phyloP scores from a whole-genome alignment of 352 stramenopile species.

The Globisporangium mamillatum region DNA sequence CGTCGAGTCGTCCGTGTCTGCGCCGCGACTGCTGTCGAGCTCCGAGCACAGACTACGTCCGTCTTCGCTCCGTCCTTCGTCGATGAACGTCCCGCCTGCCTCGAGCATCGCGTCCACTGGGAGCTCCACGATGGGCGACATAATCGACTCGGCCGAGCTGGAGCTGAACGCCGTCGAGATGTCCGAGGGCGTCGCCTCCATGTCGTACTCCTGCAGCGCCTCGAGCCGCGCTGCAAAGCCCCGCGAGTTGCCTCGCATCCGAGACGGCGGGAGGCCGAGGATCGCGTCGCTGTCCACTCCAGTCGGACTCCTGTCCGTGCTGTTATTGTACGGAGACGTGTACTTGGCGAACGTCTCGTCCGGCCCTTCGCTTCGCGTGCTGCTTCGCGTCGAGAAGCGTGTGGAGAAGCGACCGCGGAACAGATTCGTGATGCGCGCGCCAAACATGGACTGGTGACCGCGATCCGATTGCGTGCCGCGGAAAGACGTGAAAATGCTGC shows the following conservation, averaged over 20 bases:
- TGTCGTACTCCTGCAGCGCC: constrained; percentile 67
- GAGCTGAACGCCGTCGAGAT: constrained; percentile 37
- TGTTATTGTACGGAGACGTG: constrained; percentile 36
- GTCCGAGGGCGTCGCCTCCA: constrained; percentile 27
- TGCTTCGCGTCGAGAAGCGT: constrained; percentile 26
- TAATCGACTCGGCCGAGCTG: constrained; percentile 31
- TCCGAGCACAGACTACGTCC: constrained; percentile 7
- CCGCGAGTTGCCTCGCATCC: constrained; percentile 17
- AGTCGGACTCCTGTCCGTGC: constrained; percentile 9
- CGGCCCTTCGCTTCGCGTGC: constrained; percentile 24
- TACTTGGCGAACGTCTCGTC: constrained; percentile 48
- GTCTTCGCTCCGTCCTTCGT: constrained; percentile 18
- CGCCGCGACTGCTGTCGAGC: constrained; percentile 16
- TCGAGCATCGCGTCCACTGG: constrained; percentile 51
- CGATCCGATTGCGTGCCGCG: constrained; percentile 32
- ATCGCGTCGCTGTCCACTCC: constrained; percentile 30
- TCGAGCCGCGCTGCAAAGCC: constrained; percentile 46
- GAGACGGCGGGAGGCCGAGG: constrained; percentile 19
- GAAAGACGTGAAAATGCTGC: constrained; percentile 61
- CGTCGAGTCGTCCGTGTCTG: constrained; percentile 10
- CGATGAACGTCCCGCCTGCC: constrained; percentile 34
- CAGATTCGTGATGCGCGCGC: constrained; percentile 62
- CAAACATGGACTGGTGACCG: constrained; percentile 35
- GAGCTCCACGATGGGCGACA: constrained; percentile 53
- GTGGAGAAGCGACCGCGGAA: constrained; percentile 49